Evolutionary conservation across 176 grass and related monocot species (phyloP).

Genomic region (Oryza officinalis): DNA sequence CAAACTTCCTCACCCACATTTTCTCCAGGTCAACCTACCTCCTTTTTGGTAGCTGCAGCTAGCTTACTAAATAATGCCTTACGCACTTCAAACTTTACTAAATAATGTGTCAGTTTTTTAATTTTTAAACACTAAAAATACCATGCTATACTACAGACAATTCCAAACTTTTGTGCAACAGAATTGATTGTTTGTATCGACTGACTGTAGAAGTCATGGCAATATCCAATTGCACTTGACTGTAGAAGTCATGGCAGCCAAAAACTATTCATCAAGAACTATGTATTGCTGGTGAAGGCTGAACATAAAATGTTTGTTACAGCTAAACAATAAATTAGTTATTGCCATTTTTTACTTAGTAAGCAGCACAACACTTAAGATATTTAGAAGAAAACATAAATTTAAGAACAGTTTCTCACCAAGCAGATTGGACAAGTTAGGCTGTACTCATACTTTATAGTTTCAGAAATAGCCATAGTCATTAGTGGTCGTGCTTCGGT

Average conservation of each 20-base stretch:
- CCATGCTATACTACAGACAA: not conserved
- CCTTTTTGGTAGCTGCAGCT: not conserved
- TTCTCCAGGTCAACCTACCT: not conserved
- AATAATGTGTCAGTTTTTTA: not conserved
- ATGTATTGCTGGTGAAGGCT: not conserved
- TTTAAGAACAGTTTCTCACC: slow-evolving; percentile 54
- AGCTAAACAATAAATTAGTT: not conserved
- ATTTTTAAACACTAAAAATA: not conserved
- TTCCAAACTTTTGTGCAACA: not conserved
- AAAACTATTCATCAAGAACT: not conserved
- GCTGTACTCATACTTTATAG: slow-evolving; percentile 62
- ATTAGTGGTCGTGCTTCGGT: slow-evolving; percentile 49
- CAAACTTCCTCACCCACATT: not conserved
- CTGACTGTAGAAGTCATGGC: not conserved
- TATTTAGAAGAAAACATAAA: slow-evolving; percentile 8
- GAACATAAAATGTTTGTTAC: not conserved
- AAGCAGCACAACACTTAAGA: not conserved
- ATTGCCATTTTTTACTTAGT: not conserved
- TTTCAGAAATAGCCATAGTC: slow-evolving; percentile 59
- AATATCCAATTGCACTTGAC: not conserved
- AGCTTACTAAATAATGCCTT: not conserved
- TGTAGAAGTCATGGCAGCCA: not conserved
- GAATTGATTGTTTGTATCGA: not conserved
- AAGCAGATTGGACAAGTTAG: slow-evolving; percentile 68
- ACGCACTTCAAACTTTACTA: not conserved